Evolutionary conservation across 805 yeast genomes (phyloP).

Genomic region (Danielia oregonensis): DNA sequence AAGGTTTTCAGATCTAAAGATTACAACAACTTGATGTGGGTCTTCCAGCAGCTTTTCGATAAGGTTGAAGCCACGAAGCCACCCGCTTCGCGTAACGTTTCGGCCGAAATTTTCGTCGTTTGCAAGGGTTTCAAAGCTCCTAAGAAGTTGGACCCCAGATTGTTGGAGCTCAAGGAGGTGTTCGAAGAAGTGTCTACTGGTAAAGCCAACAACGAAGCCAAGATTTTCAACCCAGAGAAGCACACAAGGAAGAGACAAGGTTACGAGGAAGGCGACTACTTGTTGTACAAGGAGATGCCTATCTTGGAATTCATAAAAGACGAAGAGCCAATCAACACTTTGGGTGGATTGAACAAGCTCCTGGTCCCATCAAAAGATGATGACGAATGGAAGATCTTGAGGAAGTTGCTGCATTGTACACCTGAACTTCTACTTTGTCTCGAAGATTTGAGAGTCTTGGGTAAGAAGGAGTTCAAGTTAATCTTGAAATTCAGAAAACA

Average conservation of each 20-base stretch:
- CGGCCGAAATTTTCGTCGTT: slow-evolving; percentile 98
- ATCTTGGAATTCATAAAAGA: slow-evolving; percentile 76
- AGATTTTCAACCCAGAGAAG: slow-evolving; percentile 91
- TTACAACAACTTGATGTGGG: slow-evolving; percentile 96
- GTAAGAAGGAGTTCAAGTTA: slow-evolving; percentile 86
- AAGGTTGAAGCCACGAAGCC: slow-evolving; percentile 99
- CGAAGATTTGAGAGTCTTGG: slow-evolving; percentile 89
- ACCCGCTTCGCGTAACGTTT: slow-evolving; percentile 97
- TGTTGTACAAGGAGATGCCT: slow-evolving; percentile 64
- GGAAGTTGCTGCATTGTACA: slow-evolving; percentile 72
- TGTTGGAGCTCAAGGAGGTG: slow-evolving; percentile 87
- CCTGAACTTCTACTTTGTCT: slow-evolving; percentile 77
- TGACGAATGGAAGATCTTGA: slow-evolving; percentile 68
- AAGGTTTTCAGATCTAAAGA: slow-evolving; percentile 98
- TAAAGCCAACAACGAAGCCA: slow-evolving; percentile 77
- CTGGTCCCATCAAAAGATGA: slow-evolving; percentile 52
- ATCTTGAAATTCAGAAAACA: slow-evolving; percentile 85
- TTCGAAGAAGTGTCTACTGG: slow-evolving; percentile 81
- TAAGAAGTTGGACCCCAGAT: slow-evolving; percentile 86
- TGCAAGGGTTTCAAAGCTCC: slow-evolving; percentile 97
- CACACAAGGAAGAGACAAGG: slow-evolving; percentile 91
- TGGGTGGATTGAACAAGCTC: slow-evolving; percentile 72
- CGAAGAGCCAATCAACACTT: slow-evolving; percentile 77
- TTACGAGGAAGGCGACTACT: slow-evolving; percentile 90
- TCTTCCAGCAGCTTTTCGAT: slow-evolving; percentile 90